Evolutionary conservation across 441 rosid species (phyloP).

Genomic region (Gossypium trilobum): DNA sequence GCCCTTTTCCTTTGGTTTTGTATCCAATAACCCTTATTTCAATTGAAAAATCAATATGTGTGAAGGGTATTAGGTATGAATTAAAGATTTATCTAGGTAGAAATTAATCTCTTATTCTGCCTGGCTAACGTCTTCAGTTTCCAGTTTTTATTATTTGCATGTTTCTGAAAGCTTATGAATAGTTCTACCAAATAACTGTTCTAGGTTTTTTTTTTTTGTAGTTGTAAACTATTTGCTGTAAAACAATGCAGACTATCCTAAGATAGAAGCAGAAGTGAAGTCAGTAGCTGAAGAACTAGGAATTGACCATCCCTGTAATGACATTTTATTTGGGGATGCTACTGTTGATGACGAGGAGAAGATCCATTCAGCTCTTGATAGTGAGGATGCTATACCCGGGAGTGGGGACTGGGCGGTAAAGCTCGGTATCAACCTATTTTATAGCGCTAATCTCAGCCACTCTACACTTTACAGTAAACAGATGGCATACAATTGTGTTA

Average conservation of each 20-base stretch:
- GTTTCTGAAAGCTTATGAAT: too few relatives aligned
- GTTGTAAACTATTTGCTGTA: too few relatives aligned
- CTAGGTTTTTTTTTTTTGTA: too few relatives aligned
- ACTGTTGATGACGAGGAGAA: conserved; percentile 63
- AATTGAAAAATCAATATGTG: too few relatives aligned
- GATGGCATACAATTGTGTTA: conserved; percentile 85
- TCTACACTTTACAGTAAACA: conserved; percentile 87
- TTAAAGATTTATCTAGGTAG: too few relatives aligned
- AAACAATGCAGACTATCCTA: conserved; percentile 67
- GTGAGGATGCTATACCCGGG: conserved; percentile 70
- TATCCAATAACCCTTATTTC: too few relatives aligned
- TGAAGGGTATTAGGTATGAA: too few relatives aligned
- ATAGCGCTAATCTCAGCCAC: conserved; percentile 70
- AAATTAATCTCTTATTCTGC: too few relatives aligned
- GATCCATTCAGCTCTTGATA: conserved; percentile 61
- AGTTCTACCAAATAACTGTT: too few relatives aligned
- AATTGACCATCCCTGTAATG: conserved; percentile 48
- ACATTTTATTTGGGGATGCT: conserved; percentile 49
- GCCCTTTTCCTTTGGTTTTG: too few relatives aligned
- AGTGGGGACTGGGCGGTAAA: conserved; percentile 94
- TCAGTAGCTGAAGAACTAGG: conserved; percentile 68
- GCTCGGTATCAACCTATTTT: conserved; percentile 81
- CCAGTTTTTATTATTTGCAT: too few relatives aligned
- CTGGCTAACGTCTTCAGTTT: too few relatives aligned
- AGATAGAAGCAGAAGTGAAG: conserved; percentile 76